Base-by-base conservation (phyloP, 805 yeast genomes). In the Nakazawaea holstii region DNA sequence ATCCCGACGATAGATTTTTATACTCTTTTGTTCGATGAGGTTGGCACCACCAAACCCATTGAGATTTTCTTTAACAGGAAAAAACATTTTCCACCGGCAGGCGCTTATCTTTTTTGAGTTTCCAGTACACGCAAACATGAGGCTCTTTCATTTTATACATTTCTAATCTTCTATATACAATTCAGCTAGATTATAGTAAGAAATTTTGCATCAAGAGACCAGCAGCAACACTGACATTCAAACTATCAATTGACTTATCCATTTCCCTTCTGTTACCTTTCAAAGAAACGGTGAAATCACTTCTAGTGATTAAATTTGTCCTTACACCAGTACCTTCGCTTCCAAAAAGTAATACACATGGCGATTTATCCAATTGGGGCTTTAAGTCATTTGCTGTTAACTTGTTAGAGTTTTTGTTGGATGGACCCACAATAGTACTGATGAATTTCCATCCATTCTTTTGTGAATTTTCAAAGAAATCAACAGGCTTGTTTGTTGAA, bases 141-240 rank as follows among this genome's bases (percentile, higher is more conserved):
- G n/a, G n/a, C n/a, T n/a, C n/a, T n/a, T 5, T 20, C 5, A 20
- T 20, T 20, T 20, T 5, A 20, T 20, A 5, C 5, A 20, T 20
- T 20, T 20, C 24, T 20, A 20, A 3, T 20, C 24, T 33, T 9
- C 17, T 13, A 13, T 33, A 33, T 13, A 33, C 35, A 26, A 20
- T 43, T 27, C 37, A 37, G 6, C 20, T 3, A 8, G 27, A 14
- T 41, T 26, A 46, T 17, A 13, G 13, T 17, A 52, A 35, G 15
- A 53, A 47, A 43, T 58, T 60, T 6, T 57, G 57, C 7, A 88
- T 66, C 42, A 90, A 59, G 28, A 90, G 58, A 1, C 91, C 94
- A 1, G 91, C 76, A 1, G 97, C 97, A 8, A 90, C 96, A 59
- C 94, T 87, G 30, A 88, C 97, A 59, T 90, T 90, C 58, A 90